These are phyloP conservation scores for Chrysanthemum lavandulifolium DNA, from an alignment of 129 eudicot genomes.

Conservation along the genomic window DNA sequence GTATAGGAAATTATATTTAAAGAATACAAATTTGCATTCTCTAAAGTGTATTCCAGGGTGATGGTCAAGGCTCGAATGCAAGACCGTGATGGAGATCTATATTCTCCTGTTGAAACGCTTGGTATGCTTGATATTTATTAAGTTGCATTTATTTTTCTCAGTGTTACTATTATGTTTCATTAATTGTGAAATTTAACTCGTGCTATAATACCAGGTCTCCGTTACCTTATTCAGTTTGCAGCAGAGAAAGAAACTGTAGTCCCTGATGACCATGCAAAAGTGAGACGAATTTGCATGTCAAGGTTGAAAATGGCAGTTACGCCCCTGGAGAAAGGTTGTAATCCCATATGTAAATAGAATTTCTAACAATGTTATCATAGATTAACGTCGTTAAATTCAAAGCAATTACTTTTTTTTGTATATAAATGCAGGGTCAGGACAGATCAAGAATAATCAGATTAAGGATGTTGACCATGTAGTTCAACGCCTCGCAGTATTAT, in stretches of 20 bases:
- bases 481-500: slow-evolving; percentile 38
- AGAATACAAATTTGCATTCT: background rate
- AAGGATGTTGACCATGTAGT: slow-evolving; percentile 23
- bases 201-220: slow-evolving; percentile 16
- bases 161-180: background rate
- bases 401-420: background rate
- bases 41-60: slow-evolving; percentile 20
- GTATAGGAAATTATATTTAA: background rate
- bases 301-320: background rate
- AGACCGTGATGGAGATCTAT: slow-evolving; percentile 11
- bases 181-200: background rate
- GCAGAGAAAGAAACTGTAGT: slow-evolving; percentile 9
- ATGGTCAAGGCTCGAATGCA: slow-evolving; percentile 4
- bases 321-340: slow-evolving; percentile 23
- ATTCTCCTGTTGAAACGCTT: slow-evolving; percentile 4
- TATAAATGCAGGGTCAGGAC: slow-evolving; percentile 6
- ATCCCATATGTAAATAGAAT: background rate
- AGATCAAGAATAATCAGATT: slow-evolving; percentile 7
- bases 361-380: background rate
- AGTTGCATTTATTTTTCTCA: background rate
- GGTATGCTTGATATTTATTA: slow-evolving; percentile 13
- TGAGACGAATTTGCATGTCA: slow-evolving; percentile 22
- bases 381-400: no score
- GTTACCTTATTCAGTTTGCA: slow-evolving; percentile 17
- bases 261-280: slow-evolving; percentile 7